phyloP scores from a whole-genome alignment of 129 eudicot species.

The Heracleum sosnowskyi region DNA sequence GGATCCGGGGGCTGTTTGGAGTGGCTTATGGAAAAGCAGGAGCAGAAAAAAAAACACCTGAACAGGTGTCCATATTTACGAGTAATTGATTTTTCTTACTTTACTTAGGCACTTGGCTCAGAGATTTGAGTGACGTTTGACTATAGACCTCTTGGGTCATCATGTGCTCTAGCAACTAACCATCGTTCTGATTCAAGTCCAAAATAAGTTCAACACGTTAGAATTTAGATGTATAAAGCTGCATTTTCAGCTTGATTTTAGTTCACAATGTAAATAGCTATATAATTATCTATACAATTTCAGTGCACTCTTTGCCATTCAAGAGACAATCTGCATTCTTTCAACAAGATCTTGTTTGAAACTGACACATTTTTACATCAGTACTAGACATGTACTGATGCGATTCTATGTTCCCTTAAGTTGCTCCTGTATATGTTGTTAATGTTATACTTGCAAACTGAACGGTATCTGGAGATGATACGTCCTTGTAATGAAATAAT shows the following conservation, averaged over 20 bases:
- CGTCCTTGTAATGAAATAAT: too few relatives aligned
- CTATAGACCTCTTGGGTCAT: neutral
- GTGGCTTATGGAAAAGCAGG: too few relatives aligned
- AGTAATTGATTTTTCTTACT: neutral
- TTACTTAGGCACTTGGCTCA: neutral
- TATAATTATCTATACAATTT: too few relatives aligned
- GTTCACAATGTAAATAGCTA: neutral
- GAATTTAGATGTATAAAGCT: too few relatives aligned
- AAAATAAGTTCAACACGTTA: too few relatives aligned
- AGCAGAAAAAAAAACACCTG: neutral
- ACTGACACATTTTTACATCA: neutral
- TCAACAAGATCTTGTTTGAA: neutral
- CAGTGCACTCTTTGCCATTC: neutral
- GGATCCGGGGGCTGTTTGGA: neutral
- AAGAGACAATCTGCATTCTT: neutral
- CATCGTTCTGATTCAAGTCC: neutral
- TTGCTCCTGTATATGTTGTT: neutral
- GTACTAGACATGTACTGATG: neutral
- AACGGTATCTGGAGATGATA: too few relatives aligned
- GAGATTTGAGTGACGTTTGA: too few relatives aligned
- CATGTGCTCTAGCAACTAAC: neutral
- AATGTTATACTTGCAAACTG: neutral
- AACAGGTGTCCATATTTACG: neutral
- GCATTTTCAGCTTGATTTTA: too few relatives aligned
- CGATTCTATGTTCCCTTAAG: neutral